phyloP scores from a whole-genome alignment of 2,329 filamentous ascomycete species.

The Microdochium bolleyi region DNA sequence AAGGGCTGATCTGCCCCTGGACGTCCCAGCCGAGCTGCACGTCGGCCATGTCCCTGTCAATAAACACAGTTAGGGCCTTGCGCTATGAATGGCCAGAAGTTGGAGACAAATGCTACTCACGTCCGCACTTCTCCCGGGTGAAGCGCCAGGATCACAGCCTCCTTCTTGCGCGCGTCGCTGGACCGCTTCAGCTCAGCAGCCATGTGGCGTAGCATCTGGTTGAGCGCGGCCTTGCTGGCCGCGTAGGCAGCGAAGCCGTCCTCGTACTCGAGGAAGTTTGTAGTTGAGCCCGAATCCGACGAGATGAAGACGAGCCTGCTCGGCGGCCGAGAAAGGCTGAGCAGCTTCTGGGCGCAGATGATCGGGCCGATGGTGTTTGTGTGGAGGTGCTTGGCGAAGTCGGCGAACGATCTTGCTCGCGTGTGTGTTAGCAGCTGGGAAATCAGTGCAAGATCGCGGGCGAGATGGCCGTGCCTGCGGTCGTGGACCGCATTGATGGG shows the following conservation, averaged over 20 bases:
- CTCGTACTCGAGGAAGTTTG: conserved; percentile 42
- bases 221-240: conserved; percentile 48
- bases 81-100: background rate
- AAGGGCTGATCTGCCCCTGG: conserved; percentile 39
- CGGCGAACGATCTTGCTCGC: conserved; percentile 34
- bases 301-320: conserved; percentile 46
- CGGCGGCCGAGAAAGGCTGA: conserved; percentile 19
- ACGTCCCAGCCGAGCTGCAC: conserved; percentile 42
- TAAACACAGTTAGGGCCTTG: background rate
- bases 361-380: conserved; percentile 54
- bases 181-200: conserved; percentile 44
- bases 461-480: background rate
- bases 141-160: conserved; percentile 42
- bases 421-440: background rate
- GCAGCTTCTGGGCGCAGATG: conserved; percentile 42
- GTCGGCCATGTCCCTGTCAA: conserved; percentile 42
- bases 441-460: background rate
- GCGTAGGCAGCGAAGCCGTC: conserved; percentile 50
- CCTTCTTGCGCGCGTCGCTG: conserved; percentile 19
- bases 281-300: conserved; percentile 44
- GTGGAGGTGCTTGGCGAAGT: conserved; percentile 45
- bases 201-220: conserved; percentile 47
- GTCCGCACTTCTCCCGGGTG: conserved; percentile 51
- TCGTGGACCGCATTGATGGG: background rate
- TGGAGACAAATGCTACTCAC: conserved; percentile 13